Evolutionary conservation across 73 alveolate species (phyloP).

Genomic region (Tetrahymena borealis): DNA sequence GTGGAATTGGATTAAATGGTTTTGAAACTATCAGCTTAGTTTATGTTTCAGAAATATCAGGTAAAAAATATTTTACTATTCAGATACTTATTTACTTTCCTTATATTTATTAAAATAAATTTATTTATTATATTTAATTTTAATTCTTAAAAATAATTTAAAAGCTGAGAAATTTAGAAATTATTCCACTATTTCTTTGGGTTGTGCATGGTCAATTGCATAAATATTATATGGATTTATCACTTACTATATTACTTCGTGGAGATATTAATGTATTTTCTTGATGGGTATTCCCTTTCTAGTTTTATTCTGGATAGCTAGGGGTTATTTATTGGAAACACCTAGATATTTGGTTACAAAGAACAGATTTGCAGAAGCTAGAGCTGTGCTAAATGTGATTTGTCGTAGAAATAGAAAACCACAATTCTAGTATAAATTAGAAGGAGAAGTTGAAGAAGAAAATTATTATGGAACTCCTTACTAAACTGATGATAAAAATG

Average conservation of each 20-base stretch:
- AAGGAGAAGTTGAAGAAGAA: neutral
- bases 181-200: neutral
- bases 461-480: neutral
- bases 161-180: neutral
- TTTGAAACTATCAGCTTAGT: neutral
- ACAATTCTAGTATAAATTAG: neutral
- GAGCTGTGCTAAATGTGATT: neutral
- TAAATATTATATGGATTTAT: neutral
- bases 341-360: neutral
- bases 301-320: neutral
- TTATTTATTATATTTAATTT: too few relatives aligned
- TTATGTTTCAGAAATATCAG: neutral
- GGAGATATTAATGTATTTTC: neutral
- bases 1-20: neutral
- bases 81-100: neutral
- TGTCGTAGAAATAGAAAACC: neutral
- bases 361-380: neutral
- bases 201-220: neutral
- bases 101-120: too few relatives aligned
- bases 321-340: neutral
- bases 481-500: neutral
- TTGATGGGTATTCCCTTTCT: neutral
- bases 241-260: neutral
- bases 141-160: neutral
- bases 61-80: neutral